Evolutionary conservation across 1,139 yeast genomes (phyloP).

Genomic region (Protomyces inundatus): DNA sequence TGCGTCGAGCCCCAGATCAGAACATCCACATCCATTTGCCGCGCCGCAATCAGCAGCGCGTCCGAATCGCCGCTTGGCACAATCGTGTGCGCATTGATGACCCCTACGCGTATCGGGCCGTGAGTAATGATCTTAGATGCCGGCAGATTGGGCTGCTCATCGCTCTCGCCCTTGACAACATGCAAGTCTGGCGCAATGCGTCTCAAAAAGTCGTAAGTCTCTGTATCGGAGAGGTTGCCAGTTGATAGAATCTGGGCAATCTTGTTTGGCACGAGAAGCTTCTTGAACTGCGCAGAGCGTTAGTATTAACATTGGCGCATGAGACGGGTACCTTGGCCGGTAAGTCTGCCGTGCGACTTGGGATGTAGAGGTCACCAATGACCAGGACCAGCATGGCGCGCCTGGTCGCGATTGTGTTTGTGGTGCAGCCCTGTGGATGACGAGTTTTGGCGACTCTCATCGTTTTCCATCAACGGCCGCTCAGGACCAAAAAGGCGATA

Average conservation of each 20-base stretch:
- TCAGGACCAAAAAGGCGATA: too few relatives aligned
- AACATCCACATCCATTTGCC: slow-evolving; percentile 88
- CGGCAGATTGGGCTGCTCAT: slow-evolving; percentile 47
- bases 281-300: slow-evolving; percentile 50
- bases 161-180: slow-evolving; percentile 76
- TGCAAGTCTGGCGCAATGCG: slow-evolving; percentile 67
- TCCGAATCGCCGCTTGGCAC: slow-evolving; percentile 86
- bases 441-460: slow-evolving; percentile 31
- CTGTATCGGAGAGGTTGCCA: slow-evolving; percentile 72
- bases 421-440: slow-evolving; percentile 43
- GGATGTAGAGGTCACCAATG: slow-evolving; percentile 83
- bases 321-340: slow-evolving; percentile 18
- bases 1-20: slow-evolving; percentile 97
- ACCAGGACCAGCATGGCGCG: slow-evolving; percentile 71
- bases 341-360: slow-evolving; percentile 65
- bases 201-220: slow-evolving; percentile 59
- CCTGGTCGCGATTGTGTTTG: neutral
- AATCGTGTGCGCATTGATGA: slow-evolving; percentile 76
- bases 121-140: slow-evolving; percentile 59
- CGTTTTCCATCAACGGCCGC: too few relatives aligned
- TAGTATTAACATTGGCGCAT: neutral
- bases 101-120: slow-evolving; percentile 73
- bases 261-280: slow-evolving; percentile 71
- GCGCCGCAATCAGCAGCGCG: slow-evolving; percentile 70
- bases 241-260: slow-evolving; percentile 78